Evolutionary conservation across 2,329 filamentous ascomycete species (phyloP), one percentile per base, ranked within the genome.

Genomic region (Ascochyta fabae): DNA sequence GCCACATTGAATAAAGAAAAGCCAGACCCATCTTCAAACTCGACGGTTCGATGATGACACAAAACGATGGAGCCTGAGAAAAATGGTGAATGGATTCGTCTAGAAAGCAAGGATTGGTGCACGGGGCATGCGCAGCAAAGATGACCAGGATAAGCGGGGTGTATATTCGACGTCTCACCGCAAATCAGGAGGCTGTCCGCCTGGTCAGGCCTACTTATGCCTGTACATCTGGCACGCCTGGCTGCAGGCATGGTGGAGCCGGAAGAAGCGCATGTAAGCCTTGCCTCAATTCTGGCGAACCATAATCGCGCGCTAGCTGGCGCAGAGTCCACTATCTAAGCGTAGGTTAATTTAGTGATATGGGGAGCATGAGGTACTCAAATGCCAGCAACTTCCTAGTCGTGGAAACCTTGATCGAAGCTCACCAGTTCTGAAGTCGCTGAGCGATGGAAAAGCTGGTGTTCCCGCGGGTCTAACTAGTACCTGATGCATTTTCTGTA

Each of bases 61-160:
- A 62, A 60, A 49, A 54, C 57, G 55, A 73, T 66, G 61, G 46
- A 65, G 65, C 61, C 56, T 66, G 58, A 64, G 9, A 41, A 44
- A 49, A 52, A 59, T 48, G 50, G 47, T 51, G 54, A 53, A 53
- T 39, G 46, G 60, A 58, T 44, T 60, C 45, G 49, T 59, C 31
- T 59, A 48, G 40, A 41, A 50, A 38, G 41, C 33, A 51, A 29
- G 65, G 53, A 43, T 50, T 60, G 56, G 53, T 48, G 50, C 43
- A 45, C 54, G 53, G 47, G 62, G 61, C 59, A 66, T 56, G 42
- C 46, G 46, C 64, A 48, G 57, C 58, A 26, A 55, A 56, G 51
- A 34, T 16, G 40, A 55, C 58, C 33, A 58, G 62, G 62, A 31
- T 59, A 69, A 61, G 61, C 61, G 56, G n/a, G 35, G 42, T 50